Percentiles rank a stretch among this genome's conserved stretches.
Evolutionary conservation across 2,329 filamentous ascomycete species (phyloP).

Genomic region (Neonectria coccinea): DNA sequence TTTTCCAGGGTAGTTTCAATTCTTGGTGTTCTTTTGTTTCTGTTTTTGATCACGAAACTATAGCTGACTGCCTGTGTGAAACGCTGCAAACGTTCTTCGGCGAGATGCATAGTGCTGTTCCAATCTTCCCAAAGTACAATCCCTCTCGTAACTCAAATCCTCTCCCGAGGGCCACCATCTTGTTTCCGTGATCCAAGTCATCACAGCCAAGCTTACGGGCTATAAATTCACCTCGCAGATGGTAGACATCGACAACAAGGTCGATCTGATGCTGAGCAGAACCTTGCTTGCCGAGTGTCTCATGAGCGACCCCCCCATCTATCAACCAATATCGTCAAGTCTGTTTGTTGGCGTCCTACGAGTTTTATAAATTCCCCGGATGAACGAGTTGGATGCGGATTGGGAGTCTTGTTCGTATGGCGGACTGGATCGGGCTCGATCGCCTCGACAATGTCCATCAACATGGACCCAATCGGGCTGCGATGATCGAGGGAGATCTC

Average conservation of each 20-base stretch:
- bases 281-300: background rate
- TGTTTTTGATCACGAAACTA: too few relatives aligned
- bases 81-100: too few relatives aligned
- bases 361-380: slow-evolving; percentile 2
- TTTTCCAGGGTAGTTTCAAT: too few relatives aligned
- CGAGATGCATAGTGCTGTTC: too few relatives aligned
- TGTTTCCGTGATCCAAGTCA: too few relatives aligned
- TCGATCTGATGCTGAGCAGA: slow-evolving; percentile 1
- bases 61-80: too few relatives aligned
- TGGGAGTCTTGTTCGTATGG: background rate
- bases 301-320: background rate
- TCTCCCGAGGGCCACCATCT: too few relatives aligned
- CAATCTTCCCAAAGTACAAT: too few relatives aligned
- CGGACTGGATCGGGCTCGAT: slow-evolving; percentile 3
- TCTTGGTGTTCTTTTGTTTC: too few relatives aligned
- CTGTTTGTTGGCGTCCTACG: slow-evolving; percentile 5
- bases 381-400: slow-evolving; percentile 1
- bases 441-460: background rate
- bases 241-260: background rate
- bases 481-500: background rate
- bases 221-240: background rate
- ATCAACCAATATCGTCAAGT: slow-evolving; percentile 2
- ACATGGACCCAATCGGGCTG: background rate
- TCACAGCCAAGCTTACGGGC: background rate
- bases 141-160: too few relatives aligned